phyloP scores from a whole-genome alignment of 1,139 yeast species.

The Casaregolazyma suthepensis region DNA sequence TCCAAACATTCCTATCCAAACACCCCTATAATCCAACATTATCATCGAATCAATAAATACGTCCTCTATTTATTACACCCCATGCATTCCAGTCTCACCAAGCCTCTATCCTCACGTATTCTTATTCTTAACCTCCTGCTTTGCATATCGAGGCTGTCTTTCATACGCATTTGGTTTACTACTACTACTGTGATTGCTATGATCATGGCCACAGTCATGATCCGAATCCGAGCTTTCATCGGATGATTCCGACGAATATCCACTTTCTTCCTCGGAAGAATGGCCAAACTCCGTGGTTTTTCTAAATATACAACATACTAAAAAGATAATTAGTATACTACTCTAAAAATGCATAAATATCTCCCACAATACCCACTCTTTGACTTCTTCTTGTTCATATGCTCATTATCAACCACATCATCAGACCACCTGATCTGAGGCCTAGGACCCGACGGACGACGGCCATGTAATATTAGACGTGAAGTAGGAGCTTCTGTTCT shows the following conservation, averaged over 20 bases:
- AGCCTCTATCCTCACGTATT: neutral
- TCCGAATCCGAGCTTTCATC: conserved; percentile 18
- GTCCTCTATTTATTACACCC: neutral
- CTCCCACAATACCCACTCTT: conserved; percentile 52
- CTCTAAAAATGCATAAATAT: neutral
- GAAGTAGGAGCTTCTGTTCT: conserved; percentile 1
- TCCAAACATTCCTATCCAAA: neutral
- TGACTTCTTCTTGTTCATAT: conserved; percentile 78
- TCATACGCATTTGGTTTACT: conserved; percentile 36
- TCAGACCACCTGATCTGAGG: conserved; percentile 75
- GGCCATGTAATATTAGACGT: neutral
- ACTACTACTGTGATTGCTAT: conserved; percentile 14
- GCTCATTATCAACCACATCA: conserved; percentile 83
- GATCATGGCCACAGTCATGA: conserved; percentile 12
- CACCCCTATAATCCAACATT: too few relatives aligned
- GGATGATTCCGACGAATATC: conserved; percentile 28
- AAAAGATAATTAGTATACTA: neutral
- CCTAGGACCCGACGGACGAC: conserved; percentile 10
- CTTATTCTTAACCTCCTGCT: neutral
- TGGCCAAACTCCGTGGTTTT: conserved; percentile 72
- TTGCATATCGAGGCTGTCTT: conserved; percentile 14
- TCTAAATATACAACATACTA: conserved; percentile 87
- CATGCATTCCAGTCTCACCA: neutral
- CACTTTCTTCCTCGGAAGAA: conserved; percentile 41
- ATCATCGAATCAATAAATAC: too few relatives aligned